A percentile compares a stretch with the other conserved stretches of the same genome.
These are phyloP conservation scores for Uncinocarpus reesii DNA, from an alignment of 2,329 filamentous ascomycete genomes.

Conservation along the genomic window DNA sequence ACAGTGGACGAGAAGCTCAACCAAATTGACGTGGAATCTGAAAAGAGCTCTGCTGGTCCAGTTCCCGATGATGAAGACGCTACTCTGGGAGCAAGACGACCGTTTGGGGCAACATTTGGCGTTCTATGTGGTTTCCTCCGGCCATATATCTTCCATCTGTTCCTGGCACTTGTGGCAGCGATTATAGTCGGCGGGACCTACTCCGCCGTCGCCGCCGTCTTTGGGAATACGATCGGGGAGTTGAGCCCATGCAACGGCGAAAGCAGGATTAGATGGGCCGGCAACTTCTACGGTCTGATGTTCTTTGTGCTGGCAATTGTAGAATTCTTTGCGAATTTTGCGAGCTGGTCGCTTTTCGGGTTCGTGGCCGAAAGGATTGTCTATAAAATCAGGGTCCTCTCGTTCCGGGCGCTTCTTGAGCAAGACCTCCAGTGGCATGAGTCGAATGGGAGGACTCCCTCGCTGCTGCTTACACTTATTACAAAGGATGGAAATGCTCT, in stretches of 20 bases:
- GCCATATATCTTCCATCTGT: conserved; percentile 37
- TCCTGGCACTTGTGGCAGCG: conserved; percentile 43
- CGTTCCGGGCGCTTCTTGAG: conserved; percentile 54
- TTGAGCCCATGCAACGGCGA: conserved; percentile 46
- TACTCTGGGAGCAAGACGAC: conserved; percentile 20
- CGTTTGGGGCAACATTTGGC: conserved; percentile 15
- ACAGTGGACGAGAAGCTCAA: conserved; percentile 17
- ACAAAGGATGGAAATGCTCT: conserved; percentile 59
- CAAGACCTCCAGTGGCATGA: conserved; percentile 64
- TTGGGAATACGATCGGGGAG: conserved; percentile 50
- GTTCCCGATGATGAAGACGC: conserved; percentile 15
- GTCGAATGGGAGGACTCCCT: conserved; percentile 51
- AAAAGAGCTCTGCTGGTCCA: conserved; percentile 19
- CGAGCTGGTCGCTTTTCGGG: conserved; percentile 50
- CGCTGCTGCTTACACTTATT: conserved; percentile 55
- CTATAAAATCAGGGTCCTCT: conserved; percentile 52
- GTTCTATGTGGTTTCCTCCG: conserved; percentile 29
- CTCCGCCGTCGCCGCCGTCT: conserved; percentile 48
- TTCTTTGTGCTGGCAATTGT: conserved; percentile 52
- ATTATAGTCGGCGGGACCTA: conserved; percentile 49
- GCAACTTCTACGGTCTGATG: conserved; percentile 47
- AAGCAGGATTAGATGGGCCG: conserved; percentile 40
- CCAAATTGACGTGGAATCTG: neutral
- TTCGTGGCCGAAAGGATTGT: conserved; percentile 54
- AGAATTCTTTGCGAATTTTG: conserved; percentile 52